Conservation (phyloP, 2,329 filamentous ascomycete genomes). For the Diaporthe ampelina region DNA sequence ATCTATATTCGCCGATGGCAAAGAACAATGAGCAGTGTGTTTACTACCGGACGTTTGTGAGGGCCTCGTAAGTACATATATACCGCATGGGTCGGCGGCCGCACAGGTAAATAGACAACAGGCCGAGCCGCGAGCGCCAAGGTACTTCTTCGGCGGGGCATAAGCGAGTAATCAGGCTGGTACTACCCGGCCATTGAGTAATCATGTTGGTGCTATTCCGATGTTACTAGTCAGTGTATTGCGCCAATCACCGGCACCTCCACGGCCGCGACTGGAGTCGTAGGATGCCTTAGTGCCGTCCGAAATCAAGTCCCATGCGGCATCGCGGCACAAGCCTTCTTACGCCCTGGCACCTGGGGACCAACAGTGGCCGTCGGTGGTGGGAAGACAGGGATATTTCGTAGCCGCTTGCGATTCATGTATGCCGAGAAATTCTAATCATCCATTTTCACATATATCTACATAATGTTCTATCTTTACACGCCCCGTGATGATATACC, state of each 20-base stretch:
- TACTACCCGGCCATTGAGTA: background rate
- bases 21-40: too few relatives aligned
- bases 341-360: background rate
- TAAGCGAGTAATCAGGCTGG: background rate
- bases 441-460: background rate
- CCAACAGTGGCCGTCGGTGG: background rate
- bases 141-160: background rate
- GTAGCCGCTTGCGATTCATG: background rate
- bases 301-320: background rate
- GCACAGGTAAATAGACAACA: too few relatives aligned
- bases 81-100: fast-evolving
- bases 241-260: background rate
- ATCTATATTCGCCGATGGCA: too few relatives aligned
- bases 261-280: background rate
- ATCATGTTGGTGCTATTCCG: slow-evolving; percentile 1
- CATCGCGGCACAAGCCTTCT: background rate
- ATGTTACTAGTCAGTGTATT: background rate
- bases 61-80: background rate
- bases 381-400: background rate
- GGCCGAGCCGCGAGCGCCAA: too few relatives aligned
- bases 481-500: background rate
- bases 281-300: slow-evolving; percentile 2
- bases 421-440: background rate
- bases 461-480: slow-evolving; percentile 2
- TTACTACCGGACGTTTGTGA: background rate